These are phyloP conservation scores for Amanita muscaria DNA, from an alignment of 768 basidiomycete species.

Conservation along the genomic window DNA sequence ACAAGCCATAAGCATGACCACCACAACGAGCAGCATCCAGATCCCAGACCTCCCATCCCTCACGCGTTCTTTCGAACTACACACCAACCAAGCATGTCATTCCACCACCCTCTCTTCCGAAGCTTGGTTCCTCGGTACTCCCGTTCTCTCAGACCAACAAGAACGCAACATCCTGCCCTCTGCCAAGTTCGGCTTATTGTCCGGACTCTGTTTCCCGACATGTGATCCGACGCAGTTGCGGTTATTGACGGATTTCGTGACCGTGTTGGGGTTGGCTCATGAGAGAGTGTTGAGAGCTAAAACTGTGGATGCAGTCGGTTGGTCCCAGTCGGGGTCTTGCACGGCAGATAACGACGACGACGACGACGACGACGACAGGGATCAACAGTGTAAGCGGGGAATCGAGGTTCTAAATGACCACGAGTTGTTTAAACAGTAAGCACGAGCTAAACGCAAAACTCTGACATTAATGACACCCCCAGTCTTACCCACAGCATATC, in stretches of 20 bases:
- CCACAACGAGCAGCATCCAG: conserved; percentile 25
- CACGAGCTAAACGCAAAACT: conserved; percentile 9
- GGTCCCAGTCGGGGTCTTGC: conserved; percentile 8
- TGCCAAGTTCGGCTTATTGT: conserved; percentile 39
- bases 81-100: conserved; percentile 31
- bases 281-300: conserved; percentile 17
- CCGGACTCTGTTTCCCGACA: conserved; percentile 49
- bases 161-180: conserved; percentile 22
- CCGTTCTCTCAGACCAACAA: conserved; percentile 16
- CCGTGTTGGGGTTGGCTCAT: conserved; percentile 31
- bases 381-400: conserved; percentile 6
- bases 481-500: conserved; percentile 22
- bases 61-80: conserved; percentile 25
- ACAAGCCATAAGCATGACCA: too few relatives aligned
- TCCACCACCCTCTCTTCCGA: conserved; percentile 26
- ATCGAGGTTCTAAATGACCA: conserved; percentile 19
- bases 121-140: conserved; percentile 17
- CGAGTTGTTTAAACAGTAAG: conserved; percentile 29
- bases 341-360: background rate
- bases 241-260: conserved; percentile 42
- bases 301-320: conserved; percentile 12
- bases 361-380: background rate
- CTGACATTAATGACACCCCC: conserved; percentile 8
- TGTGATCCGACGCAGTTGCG: conserved; percentile 49
- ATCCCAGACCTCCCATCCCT: conserved; percentile 32